Percentiles rank a stretch among this genome's conserved stretches.
These are phyloP conservation scores for Petrea volubilis DNA, from an alignment of 257 asterid species.

Conservation along the genomic window DNA sequence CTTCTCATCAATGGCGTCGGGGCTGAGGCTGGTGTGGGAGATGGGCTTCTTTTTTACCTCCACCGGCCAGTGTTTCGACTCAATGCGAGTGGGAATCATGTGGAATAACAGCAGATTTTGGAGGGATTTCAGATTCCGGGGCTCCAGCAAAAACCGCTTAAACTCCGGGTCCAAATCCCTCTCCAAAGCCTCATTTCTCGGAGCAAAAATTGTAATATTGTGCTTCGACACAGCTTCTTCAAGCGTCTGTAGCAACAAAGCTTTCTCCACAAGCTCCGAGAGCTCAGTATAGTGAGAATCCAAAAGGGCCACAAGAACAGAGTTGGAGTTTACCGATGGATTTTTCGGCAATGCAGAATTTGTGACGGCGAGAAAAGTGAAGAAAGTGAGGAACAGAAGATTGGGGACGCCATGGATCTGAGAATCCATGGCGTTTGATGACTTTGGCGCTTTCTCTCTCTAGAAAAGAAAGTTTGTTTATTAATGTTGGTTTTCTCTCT, in stretches of 20 bases:
- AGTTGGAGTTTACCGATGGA: constrained; percentile 61
- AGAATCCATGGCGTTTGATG: constrained; percentile 61
- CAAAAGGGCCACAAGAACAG: constrained; percentile 83
- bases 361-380: constrained; percentile 27
- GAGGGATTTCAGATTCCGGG: constrained; percentile 77
- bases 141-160: constrained; percentile 80
- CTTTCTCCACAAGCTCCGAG: constrained; percentile 89
- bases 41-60: neutral
- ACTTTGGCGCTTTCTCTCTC: constrained; percentile 25
- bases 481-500: constrained; percentile 16
- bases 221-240: constrained; percentile 79
- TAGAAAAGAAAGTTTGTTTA: neutral
- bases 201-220: constrained; percentile 92
- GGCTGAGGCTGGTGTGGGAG: constrained; percentile 49
- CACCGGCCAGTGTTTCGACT: constrained; percentile 42
- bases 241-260: constrained; percentile 75
- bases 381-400: constrained; percentile 25
- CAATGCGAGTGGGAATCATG: constrained; percentile 77
- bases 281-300: constrained; percentile 93
- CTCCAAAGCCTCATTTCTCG: constrained; percentile 77
- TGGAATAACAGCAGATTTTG: constrained; percentile 77
- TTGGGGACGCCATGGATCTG: constrained; percentile 68
- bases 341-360: constrained; percentile 67
- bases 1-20: constrained; percentile 44
- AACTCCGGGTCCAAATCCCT: constrained; percentile 90